Evolutionary conservation across 75 land plant genomes (phyloP).

Genomic region (Selaginella moellendorffii): DNA sequence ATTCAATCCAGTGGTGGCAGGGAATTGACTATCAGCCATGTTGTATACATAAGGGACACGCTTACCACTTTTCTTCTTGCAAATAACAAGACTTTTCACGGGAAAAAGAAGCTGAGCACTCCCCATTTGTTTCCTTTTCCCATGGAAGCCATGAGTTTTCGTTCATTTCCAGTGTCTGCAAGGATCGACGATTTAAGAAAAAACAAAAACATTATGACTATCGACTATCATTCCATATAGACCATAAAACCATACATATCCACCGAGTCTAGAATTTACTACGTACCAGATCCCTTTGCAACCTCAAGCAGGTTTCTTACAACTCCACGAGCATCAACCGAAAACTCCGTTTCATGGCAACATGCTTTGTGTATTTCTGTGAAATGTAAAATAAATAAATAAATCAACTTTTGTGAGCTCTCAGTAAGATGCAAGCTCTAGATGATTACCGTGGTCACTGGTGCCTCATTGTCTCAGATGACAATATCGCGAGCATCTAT

Average conservation of each 20-base stretch:
- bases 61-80: too few relatives aligned
- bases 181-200: too few relatives aligned
- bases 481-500: constrained; percentile 91
- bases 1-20: too few relatives aligned
- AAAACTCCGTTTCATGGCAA: constrained; percentile 82
- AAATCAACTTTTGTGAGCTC: neutral
- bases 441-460: constrained; percentile 90
- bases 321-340: constrained; percentile 77
- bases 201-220: too few relatives aligned
- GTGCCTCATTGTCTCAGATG: constrained; percentile 93
- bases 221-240: neutral
- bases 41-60: too few relatives aligned
- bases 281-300: constrained; percentile 74
- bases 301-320: constrained; percentile 79
- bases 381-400: neutral
- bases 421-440: neutral
- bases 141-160: too few relatives aligned
- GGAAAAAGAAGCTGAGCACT: too few relatives aligned
- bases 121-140: neutral
- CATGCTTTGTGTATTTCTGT: constrained; percentile 89
- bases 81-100: too few relatives aligned
- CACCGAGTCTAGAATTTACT: constrained; percentile 9
- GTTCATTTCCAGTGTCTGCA: too few relatives aligned
- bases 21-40: too few relatives aligned
- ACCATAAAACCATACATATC: neutral